Evolutionary conservation across 345 rosid genomes (phyloP).

Genomic region (Isatis tinctoria): DNA sequence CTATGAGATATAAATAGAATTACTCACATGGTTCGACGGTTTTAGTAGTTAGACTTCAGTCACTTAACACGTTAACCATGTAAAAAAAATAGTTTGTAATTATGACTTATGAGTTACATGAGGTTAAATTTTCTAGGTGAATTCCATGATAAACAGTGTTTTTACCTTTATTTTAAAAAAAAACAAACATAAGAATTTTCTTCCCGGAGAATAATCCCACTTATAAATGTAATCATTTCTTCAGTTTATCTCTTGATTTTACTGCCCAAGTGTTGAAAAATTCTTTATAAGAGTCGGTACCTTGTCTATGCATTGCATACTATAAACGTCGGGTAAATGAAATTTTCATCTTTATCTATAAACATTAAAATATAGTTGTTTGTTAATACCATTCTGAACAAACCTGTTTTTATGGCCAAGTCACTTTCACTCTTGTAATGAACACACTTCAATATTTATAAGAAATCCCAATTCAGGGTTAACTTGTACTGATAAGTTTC

Average conservation of each 20-base stretch:
- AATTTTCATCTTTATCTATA: conserved; percentile 8
- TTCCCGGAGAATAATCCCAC: neutral
- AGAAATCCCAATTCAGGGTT: neutral
- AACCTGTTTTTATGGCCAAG: neutral
- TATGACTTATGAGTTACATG: neutral
- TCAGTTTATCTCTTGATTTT: neutral
- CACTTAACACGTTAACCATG: neutral
- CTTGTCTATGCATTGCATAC: conserved; percentile 7
- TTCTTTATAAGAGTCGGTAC: neutral
- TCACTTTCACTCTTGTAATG: conserved; percentile 4
- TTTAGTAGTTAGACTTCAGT: neutral
- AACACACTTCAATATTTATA: neutral
- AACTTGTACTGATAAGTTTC: conserved; percentile 5
- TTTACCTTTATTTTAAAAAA: neutral
- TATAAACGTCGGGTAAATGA: conserved; percentile 16
- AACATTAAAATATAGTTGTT: neutral
- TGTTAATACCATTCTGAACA: neutral
- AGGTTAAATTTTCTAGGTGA: neutral
- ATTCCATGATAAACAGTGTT: neutral
- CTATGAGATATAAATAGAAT: neutral
- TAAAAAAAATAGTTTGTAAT: neutral
- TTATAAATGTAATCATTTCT: neutral
- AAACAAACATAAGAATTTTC: neutral
- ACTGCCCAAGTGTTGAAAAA: neutral
- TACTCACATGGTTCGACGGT: neutral